Percentiles rank a stretch among this genome's conserved stretches.
These are phyloP conservation scores for Porpolomopsis calyptriformis DNA, from an alignment of 768 basidiomycete species.

Conservation along the genomic window DNA sequence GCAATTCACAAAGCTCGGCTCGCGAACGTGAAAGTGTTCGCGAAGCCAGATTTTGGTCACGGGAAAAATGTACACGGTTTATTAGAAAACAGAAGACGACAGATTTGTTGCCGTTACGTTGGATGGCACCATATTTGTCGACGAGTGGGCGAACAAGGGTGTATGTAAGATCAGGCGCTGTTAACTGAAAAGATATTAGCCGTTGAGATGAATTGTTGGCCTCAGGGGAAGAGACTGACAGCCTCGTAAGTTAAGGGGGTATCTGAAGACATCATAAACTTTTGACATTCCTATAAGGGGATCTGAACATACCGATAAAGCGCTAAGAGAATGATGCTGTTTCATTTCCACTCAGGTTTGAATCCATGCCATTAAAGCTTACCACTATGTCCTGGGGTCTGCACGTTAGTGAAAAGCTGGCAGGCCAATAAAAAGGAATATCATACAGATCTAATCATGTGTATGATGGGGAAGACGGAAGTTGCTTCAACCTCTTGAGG, in stretches of 20 bases:
- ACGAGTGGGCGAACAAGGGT: constrained; percentile 79
- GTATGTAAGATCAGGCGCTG: constrained; percentile 82
- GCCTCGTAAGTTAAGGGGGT: constrained; percentile 77
- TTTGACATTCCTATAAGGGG: background rate
- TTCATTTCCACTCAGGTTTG: background rate
- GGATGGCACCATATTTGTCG: constrained; percentile 73
- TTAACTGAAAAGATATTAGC: constrained; percentile 37
- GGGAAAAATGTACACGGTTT: constrained; percentile 76
- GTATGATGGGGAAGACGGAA: constrained; percentile 71
- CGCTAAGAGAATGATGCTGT: constrained; percentile 32
- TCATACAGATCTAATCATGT: constrained; percentile 59
- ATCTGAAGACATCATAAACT: constrained; percentile 35
- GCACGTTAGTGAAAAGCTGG: constrained; percentile 10
- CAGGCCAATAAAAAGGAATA: constrained; percentile 9
- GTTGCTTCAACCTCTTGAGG: constrained; percentile 47
- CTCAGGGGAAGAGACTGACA: constrained; percentile 28
- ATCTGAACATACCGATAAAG: constrained; percentile 50
- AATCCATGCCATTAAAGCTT: constrained; percentile 11
- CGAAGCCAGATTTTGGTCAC: constrained; percentile 65
- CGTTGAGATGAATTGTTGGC: background rate
- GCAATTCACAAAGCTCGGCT: constrained; percentile 79
- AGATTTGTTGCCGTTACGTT: constrained; percentile 66
- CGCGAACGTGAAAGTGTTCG: constrained; percentile 61
- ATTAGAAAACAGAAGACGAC: constrained; percentile 82
- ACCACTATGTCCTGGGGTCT: constrained; percentile 51